Evolutionary conservation across 345 rosid species (phyloP), one percentile per base, ranked within the genome.

Genomic region (Lepidium africanum): DNA sequence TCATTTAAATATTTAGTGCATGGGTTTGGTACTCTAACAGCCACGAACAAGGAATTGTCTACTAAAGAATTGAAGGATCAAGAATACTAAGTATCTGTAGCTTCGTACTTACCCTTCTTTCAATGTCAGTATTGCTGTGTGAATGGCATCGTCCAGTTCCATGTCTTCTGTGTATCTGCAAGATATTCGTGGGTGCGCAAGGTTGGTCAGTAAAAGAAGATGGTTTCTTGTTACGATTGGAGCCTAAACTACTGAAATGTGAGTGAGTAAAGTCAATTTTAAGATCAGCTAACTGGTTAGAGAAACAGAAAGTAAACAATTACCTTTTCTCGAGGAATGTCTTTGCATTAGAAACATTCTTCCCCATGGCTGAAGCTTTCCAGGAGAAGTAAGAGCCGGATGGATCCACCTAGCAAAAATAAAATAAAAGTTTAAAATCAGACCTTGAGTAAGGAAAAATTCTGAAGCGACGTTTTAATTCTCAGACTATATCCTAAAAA

Each of bases 111-210:
- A 93, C 98, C 98, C 98, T 79, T 93, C 97, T 79, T 93, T 93
- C 75, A 93, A 69, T 9, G 98, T 90, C 78, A 90, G 73, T 43
- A 93, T 90, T 7, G 98, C 98, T 13, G 98, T 90, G 86, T 93
- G 97, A 32, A 93, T 92, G 21, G 97, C 98, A 87, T 93, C 98
- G 67, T 93, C 98, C 40, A 93, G 97, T 84, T 93, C 98, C 97
- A 93, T 88, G 69, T 93, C 98, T 65, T 93, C 97, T 3, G 94
- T 87, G 76, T 90, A 93, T 82, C 97, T 89, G 57, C 67, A 74
- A 13, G 27, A 10, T 68, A 39, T 48, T 15, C 0, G 3, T 50
- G 11, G 19, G 27, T 38, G 42, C 41, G 12, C 50, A 59, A 9
- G 57, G 40, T 48, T 38, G 50, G 58, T 25, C 32, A 69, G n/a